Evolutionary conservation across 164 flowering plant species (phyloP).

Genomic region (Macadamia integrifolia): DNA sequence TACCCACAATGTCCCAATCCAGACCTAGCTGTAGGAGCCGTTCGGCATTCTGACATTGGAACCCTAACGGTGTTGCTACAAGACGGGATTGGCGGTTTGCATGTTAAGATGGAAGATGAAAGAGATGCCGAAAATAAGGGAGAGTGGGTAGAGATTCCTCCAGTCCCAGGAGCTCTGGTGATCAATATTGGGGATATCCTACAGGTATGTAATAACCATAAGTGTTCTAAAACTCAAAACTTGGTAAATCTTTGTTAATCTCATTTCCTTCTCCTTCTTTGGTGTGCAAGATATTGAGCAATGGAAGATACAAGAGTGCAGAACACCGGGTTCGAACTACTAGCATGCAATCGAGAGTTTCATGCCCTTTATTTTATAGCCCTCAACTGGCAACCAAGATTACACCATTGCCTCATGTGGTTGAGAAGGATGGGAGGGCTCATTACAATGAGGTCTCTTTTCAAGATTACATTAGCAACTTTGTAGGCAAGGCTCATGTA

Average conservation of each 20-base stretch:
- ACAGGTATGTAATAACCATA: conserved; percentile 21
- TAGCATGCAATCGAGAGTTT: conserved; percentile 29
- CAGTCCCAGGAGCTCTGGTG: too few species aligned
- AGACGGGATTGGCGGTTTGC: conserved; percentile 47
- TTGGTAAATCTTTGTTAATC: too few species aligned
- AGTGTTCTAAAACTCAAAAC: conserved; percentile 24
- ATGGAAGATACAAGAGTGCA: conserved; percentile 42
- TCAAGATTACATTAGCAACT: too few species aligned
- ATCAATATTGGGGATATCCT: too few species aligned
- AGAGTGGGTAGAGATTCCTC: conserved; percentile 4
- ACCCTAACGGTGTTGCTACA: conserved; percentile 33
- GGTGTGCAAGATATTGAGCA: conserved; percentile 32
- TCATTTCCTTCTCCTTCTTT: background rate
- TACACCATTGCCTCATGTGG: conserved; percentile 12
- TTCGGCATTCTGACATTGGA: conserved; percentile 43
- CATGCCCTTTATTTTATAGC: conserved; percentile 26
- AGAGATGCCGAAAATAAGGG: too few species aligned
- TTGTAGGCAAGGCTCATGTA: too few species aligned
- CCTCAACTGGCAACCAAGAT: conserved; percentile 18
- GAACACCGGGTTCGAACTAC: conserved; percentile 3
- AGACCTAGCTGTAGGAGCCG: conserved; percentile 38
- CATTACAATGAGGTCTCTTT: conserved; percentile 17
- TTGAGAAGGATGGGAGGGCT: conserved; percentile 27
- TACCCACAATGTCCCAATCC: conserved; percentile 46
- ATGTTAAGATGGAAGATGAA: conserved; percentile 11